phyloP scores from a whole-genome alignment of 2,329 filamentous ascomycete genomes.

The Cladosporium colombiae region DNA sequence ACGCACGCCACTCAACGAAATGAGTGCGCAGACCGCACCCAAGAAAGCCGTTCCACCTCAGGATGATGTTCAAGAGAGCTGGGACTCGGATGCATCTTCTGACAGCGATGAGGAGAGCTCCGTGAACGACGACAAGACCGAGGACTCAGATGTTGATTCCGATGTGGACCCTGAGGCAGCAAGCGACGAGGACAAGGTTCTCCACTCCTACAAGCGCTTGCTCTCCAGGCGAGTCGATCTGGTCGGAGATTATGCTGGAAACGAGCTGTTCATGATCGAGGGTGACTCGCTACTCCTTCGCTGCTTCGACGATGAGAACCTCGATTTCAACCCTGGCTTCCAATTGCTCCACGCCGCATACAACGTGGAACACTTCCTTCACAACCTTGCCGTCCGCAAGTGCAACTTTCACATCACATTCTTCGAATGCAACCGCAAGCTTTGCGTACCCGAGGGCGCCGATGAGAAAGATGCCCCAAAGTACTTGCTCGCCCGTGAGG shows the following conservation, averaged over 20 bases:
- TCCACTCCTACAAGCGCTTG: slow-evolving; percentile 43
- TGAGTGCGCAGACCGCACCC: slow-evolving; percentile 17
- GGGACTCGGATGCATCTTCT: slow-evolving; percentile 21
- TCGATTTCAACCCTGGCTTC: slow-evolving; percentile 69
- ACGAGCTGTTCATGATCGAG: slow-evolving; percentile 71
- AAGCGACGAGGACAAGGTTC: slow-evolving; percentile 21
- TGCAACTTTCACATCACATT: slow-evolving; percentile 73
- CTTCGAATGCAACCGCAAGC: slow-evolving; percentile 58
- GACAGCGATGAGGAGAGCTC: slow-evolving; percentile 16
- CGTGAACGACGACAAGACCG: slow-evolving; percentile 19
- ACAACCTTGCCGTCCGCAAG: slow-evolving; percentile 60
- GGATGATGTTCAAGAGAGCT: slow-evolving; percentile 17
- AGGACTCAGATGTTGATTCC: slow-evolving; percentile 20
- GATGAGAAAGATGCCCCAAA: slow-evolving; percentile 44
- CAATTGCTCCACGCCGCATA: slow-evolving; percentile 72
- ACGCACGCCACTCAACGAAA: slow-evolving; percentile 21
- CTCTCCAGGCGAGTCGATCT: slow-evolving; percentile 59
- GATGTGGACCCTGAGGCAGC: slow-evolving; percentile 22
- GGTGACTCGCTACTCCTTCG: slow-evolving; percentile 70
- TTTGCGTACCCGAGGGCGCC: slow-evolving; percentile 56
- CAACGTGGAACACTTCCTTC: slow-evolving; percentile 66
- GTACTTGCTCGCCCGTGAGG: slow-evolving; percentile 62
- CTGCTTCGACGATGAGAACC: slow-evolving; percentile 60
- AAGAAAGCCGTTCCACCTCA: slow-evolving; percentile 14
- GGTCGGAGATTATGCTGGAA: slow-evolving; percentile 73